Evolutionary conservation across 2,329 filamentous ascomycete species (phyloP).

Genomic region (Tolypocladium cylindrosporum): DNA sequence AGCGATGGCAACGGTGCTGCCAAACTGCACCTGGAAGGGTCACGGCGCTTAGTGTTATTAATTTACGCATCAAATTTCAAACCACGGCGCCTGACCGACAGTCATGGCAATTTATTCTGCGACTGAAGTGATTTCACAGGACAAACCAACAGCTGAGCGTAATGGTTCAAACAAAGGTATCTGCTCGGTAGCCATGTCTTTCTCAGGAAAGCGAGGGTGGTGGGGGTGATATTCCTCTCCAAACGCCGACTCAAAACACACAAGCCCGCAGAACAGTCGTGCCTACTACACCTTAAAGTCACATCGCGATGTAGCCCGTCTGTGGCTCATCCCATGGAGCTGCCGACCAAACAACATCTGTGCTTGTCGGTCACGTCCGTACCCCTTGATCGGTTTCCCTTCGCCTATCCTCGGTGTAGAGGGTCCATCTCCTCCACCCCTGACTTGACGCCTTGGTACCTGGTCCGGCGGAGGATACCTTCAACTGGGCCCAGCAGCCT

Average conservation of each 20-base stretch:
- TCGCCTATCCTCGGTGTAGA: slow-evolving; percentile 31
- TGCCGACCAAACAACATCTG: not conserved
- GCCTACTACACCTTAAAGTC: slow-evolving; percentile 2
- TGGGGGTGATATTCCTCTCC: slow-evolving; percentile 12
- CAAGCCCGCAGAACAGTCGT: slow-evolving; percentile 1
- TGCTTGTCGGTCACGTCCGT: not conserved
- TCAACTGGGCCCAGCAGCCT: slow-evolving; percentile 85
- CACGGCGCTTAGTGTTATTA: not conserved
- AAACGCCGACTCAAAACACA: slow-evolving; percentile 15
- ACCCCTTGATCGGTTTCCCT: too few species aligned
- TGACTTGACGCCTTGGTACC: slow-evolving; percentile 49
- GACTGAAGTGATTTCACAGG: not conserved
- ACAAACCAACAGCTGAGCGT: not conserved
- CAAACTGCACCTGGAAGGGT: not conserved
- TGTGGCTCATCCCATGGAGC: not conserved
- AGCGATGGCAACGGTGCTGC: not conserved
- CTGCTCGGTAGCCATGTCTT: slow-evolving; percentile 23
- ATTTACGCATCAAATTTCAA: not conserved
- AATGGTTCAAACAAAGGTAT: slow-evolving; percentile 19
- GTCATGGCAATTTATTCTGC: not conserved
- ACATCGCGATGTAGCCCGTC: not conserved
- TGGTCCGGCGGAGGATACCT: slow-evolving; percentile 80
- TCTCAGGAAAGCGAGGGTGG: slow-evolving; percentile 23
- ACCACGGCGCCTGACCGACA: not conserved
- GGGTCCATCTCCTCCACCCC: slow-evolving; percentile 61